Percentiles rank a stretch among this genome's conserved stretches.
phyloP scores from a whole-genome alignment of 192 early-diverging fungal species.

The Gryganskiella cystojenkinii region DNA sequence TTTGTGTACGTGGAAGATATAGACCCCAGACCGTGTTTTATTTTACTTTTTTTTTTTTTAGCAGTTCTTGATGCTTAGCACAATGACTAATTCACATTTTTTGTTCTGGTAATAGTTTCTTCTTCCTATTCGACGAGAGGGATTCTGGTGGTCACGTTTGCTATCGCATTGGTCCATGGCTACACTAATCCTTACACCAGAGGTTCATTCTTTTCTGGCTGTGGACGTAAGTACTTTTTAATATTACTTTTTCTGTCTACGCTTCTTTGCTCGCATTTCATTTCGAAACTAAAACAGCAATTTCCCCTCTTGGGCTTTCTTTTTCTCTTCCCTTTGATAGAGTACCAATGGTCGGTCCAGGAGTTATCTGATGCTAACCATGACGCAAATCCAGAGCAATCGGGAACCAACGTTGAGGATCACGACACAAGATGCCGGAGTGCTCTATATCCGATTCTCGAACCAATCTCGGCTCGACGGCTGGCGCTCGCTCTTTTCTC shows the following conservation, averaged over 20 bases:
- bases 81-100: neutral
- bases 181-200: constrained; percentile 27
- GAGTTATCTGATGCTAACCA: constrained; percentile 28
- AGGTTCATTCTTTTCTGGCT: constrained; percentile 27
- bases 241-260: neutral
- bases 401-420: constrained; percentile 9
- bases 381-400: neutral
- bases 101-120: constrained; percentile 19
- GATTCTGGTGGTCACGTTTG: neutral
- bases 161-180: constrained; percentile 37
- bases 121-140: constrained; percentile 11
- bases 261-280: neutral
- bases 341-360: constrained; percentile 4
- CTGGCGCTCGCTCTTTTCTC: constrained; percentile 23
- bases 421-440: constrained; percentile 1
- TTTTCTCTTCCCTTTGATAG: neutral
- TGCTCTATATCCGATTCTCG: constrained; percentile 17
- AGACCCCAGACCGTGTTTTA: no score
- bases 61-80: no score
- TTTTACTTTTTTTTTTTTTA: neutral
- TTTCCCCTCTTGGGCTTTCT: neutral
- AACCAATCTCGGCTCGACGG: constrained; percentile 4
- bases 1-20: no score
- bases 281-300: neutral
- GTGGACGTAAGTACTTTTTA: constrained; percentile 20